Evolutionary conservation across 306 rosid genomes (phyloP).

Genomic region (Fragaria iinumae): DNA sequence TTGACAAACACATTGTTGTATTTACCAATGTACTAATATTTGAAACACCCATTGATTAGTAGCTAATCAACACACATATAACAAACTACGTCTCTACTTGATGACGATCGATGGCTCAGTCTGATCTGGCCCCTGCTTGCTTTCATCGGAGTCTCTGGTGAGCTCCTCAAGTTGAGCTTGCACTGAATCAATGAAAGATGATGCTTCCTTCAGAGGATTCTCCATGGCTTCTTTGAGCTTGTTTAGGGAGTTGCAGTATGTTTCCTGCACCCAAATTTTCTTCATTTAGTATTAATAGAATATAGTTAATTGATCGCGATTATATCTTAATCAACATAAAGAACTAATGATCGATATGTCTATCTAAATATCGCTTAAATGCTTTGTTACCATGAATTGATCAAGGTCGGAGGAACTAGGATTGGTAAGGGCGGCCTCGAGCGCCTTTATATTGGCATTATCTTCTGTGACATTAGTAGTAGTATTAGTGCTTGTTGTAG

Average conservation of each 20-base stretch:
- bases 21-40: background rate
- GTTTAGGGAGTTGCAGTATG: conserved; percentile 19
- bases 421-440: background rate
- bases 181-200: conserved; percentile 13
- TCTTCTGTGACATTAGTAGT: background rate
- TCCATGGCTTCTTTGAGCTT: conserved; percentile 21
- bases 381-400: conserved; percentile 12
- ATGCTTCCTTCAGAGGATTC: conserved; percentile 13
- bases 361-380: background rate
- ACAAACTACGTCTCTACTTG: background rate
- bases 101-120: background rate
- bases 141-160: background rate
- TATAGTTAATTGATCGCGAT: background rate
- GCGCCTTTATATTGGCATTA: background rate
- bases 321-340: too few relatives aligned
- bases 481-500: background rate
- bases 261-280: background rate
- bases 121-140: background rate
- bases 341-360: background rate
- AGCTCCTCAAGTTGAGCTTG: conserved; percentile 26
- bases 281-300: too few relatives aligned
- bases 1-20: background rate
- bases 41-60: background rate
- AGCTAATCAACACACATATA: background rate
- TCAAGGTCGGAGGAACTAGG: conserved; percentile 22